Conservation (phyloP, 352 stramenopile species). For the Halophytophthora batemanensis region DNA sequence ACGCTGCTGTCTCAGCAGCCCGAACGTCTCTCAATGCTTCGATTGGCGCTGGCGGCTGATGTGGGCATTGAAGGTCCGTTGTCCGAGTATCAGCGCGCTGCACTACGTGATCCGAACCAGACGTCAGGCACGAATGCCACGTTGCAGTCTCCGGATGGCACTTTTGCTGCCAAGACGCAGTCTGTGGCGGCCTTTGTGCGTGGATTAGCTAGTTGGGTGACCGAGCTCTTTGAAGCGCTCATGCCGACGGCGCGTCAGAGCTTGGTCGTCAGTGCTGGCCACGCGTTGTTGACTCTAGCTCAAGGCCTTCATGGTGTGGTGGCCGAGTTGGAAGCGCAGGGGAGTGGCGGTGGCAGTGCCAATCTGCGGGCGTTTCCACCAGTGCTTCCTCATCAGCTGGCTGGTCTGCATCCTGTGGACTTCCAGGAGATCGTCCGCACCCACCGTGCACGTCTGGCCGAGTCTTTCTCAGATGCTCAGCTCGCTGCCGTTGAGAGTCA, state of each 20-base stretch:
- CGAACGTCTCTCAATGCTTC: constrained; percentile 19
- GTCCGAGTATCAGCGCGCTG: constrained; percentile 16
- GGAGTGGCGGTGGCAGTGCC: constrained; percentile 1
- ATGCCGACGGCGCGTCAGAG: constrained; percentile 11
- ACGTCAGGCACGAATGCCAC: not conserved
- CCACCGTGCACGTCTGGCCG: constrained; percentile 7
- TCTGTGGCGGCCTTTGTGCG: constrained; percentile 17
- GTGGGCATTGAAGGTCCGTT: constrained; percentile 23
- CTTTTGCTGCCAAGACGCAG: constrained; percentile 21
- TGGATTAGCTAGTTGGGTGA: constrained; percentile 14
- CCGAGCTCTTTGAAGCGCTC: constrained; percentile 18
- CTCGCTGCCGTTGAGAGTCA: constrained; percentile 14
- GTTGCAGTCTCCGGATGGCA: constrained; percentile 18
- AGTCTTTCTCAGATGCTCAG: constrained; percentile 14
- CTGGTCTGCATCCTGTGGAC: constrained; percentile 10
- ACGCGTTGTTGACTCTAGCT: constrained; percentile 15
- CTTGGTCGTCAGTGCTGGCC: constrained; percentile 10
- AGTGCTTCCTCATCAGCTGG: constrained; percentile 22
- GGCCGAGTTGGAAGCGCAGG: constrained; percentile 12
- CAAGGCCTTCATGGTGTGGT: constrained; percentile 11
- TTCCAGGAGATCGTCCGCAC: constrained; percentile 18
- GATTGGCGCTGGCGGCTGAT: constrained; percentile 16
- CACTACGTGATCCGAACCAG: constrained; percentile 13
- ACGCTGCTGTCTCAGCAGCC: constrained; percentile 19
- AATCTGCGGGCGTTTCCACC: constrained; percentile 18